A percentile compares a stretch with the other conserved stretches of the same genome.
Evolutionary conservation across 495 filamentous ascomycete genomes (phyloP).

Genomic region (Patellaria atrata): DNA sequence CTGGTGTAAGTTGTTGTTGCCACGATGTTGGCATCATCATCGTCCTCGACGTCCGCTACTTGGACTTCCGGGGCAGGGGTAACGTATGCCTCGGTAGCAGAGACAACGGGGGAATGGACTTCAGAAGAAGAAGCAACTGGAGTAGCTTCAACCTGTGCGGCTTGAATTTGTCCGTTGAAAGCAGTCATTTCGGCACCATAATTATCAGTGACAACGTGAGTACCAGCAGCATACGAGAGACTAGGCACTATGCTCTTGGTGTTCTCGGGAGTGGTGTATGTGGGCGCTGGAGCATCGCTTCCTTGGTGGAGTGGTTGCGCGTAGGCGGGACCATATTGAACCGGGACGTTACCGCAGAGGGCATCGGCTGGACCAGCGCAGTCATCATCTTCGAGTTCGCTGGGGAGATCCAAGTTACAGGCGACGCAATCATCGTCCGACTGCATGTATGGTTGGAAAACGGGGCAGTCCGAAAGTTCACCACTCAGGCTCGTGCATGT

Average conservation of each 20-base stretch:
- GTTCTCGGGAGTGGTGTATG: background rate
- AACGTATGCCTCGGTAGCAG: background rate
- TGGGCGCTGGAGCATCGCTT: slow-evolving; percentile 1
- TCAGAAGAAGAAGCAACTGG: too few species aligned
- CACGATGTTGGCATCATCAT: slow-evolving; percentile 7
- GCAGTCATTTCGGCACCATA: slow-evolving; percentile 9
- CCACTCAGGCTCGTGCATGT: slow-evolving; percentile 36
- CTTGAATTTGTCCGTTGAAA: too few species aligned
- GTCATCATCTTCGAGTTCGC: slow-evolving; percentile 26
- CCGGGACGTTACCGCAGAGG: slow-evolving; percentile 38
- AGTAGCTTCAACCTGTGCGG: too few species aligned
- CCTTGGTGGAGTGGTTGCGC: slow-evolving; percentile 22
- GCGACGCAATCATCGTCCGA: slow-evolving; percentile 26
- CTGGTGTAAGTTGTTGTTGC: slow-evolving; percentile 23
- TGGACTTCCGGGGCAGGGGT: background rate
- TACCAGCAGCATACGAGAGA: slow-evolving; percentile 9
- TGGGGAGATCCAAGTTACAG: slow-evolving; percentile 35
- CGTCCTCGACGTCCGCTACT: slow-evolving; percentile 1
- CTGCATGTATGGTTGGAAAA: slow-evolving; percentile 46
- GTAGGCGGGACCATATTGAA: slow-evolving; percentile 39
- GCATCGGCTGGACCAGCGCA: slow-evolving; percentile 26
- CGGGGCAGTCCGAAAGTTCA: slow-evolving; percentile 36
- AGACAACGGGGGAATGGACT: slow-evolving; percentile 1
- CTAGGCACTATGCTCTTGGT: slow-evolving; percentile 8
- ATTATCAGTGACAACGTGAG: slow-evolving; percentile 14